A percentile compares a stretch with the other conserved stretches of the same genome.
phyloP scores from a whole-genome alignment of 352 stramenopile species.

The Phytophthora boehmeriae region DNA sequence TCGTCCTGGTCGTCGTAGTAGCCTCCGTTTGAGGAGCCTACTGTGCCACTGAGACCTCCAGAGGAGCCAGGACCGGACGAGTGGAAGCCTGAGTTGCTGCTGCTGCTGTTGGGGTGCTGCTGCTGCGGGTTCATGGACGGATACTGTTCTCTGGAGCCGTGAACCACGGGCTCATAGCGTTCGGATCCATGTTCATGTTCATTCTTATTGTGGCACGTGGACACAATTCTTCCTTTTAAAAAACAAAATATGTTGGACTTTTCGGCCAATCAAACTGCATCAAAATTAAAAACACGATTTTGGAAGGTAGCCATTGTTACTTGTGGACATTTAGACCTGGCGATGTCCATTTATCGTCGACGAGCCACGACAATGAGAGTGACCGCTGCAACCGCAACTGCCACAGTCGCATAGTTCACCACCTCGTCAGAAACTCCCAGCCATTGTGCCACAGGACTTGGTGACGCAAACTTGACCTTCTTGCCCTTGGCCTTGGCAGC shows the following conservation, averaged over 20 bases:
- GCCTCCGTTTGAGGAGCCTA: constrained; percentile 25
- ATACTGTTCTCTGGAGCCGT: constrained; percentile 54
- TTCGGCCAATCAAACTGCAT: too few relatives aligned
- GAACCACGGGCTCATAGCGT: constrained; percentile 73
- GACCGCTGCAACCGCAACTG: constrained; percentile 22
- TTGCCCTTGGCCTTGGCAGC: constrained; percentile 37
- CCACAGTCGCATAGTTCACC: constrained; percentile 19
- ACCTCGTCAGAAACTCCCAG: constrained; percentile 36
- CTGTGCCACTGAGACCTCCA: constrained; percentile 26
- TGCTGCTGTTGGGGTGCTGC: constrained; percentile 20
- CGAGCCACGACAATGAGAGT: constrained; percentile 27
- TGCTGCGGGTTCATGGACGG: constrained; percentile 36
- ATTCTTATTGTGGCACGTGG: constrained; percentile 37
- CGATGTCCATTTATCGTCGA: constrained; percentile 18
- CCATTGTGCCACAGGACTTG: constrained; percentile 34
- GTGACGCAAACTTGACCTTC: constrained; percentile 39
- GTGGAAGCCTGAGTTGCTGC: constrained; percentile 28
- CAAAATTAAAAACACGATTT: too few relatives aligned
- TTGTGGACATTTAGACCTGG: background rate
- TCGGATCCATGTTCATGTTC: constrained; percentile 85
- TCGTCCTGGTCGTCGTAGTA: constrained; percentile 49
- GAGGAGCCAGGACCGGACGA: constrained; percentile 28
- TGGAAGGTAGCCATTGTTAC: too few relatives aligned
- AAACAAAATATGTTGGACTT: too few relatives aligned
- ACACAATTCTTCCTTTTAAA: too few relatives aligned